These are phyloP conservation scores for Drosera spatulata DNA, from an alignment of 179 eudicot species.

Conservation along the genomic window DNA sequence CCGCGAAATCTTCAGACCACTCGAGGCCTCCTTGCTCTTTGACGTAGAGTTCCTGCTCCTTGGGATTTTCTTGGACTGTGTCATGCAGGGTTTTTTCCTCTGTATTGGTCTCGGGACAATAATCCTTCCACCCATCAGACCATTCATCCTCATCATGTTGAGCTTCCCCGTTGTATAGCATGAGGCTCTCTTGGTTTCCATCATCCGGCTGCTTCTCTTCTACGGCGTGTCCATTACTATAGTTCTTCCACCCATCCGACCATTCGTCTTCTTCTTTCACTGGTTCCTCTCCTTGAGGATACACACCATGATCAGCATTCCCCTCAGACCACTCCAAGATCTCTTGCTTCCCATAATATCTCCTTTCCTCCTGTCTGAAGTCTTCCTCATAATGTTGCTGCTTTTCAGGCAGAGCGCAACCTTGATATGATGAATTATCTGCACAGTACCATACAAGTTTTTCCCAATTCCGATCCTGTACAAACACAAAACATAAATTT, in stretches of 20 bases:
- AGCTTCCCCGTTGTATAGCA: conserved; percentile 13
- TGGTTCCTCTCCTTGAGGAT: too few relatives aligned
- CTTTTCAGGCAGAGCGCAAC: conserved; percentile 52
- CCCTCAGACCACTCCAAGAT: background rate
- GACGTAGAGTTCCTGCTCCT: too few relatives aligned
- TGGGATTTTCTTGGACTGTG: too few relatives aligned
- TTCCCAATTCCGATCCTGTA: conserved; percentile 51
- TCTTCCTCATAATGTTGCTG: conserved; percentile 12
- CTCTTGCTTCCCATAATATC: conserved; percentile 5
- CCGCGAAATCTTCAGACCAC: too few relatives aligned
- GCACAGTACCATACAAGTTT: conserved; percentile 46
- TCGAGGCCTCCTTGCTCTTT: too few relatives aligned
- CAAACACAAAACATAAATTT: conserved; percentile 5
- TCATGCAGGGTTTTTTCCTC: too few relatives aligned
- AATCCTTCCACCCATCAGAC: conserved; percentile 56
- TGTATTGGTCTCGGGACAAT: background rate
- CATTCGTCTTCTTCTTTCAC: too few relatives aligned
- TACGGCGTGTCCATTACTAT: too few relatives aligned
- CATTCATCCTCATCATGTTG: conserved; percentile 36
- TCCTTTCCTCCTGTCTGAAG: conserved; percentile 6
- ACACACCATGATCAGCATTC: too few relatives aligned
- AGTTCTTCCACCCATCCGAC: too few relatives aligned
- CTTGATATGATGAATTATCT: conserved; percentile 43
- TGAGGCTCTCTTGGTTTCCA: too few relatives aligned
- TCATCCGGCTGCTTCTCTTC: too few relatives aligned